Evolutionary conservation across 768 basidiomycete genomes (phyloP).

Genomic region (Mycena belliarum): DNA sequence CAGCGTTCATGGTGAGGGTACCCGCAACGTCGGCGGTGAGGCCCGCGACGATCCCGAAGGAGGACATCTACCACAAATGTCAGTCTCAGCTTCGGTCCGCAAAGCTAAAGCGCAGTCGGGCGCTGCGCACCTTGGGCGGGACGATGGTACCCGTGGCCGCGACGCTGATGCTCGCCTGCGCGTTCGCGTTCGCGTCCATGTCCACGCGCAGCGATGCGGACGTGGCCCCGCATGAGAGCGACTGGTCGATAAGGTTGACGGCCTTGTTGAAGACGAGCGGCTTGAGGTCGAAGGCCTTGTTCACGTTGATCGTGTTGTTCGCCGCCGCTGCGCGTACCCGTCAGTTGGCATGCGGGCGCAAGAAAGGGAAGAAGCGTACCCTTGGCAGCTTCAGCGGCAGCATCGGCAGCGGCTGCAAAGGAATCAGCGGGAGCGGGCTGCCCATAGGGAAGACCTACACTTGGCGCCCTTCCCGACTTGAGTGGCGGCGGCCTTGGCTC

Average conservation of each 20-base stretch:
- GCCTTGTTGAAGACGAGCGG: constrained; percentile 18
- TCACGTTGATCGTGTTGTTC: constrained; percentile 12
- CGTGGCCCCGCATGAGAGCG: background rate
- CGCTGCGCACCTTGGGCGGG: constrained; percentile 26
- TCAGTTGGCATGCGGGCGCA: background rate
- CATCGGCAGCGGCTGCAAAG: background rate
- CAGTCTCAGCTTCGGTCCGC: no score
- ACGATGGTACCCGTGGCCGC: constrained; percentile 30
- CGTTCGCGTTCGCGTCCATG: constrained; percentile 15
- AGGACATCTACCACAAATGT: background rate
- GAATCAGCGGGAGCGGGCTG: no score
- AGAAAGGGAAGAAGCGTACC: no score
- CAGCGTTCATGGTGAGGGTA: constrained; percentile 37
- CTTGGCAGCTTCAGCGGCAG: background rate
- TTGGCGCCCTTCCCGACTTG: background rate
- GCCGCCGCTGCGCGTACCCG: background rate
- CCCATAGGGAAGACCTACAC: no score
- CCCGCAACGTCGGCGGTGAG: constrained; percentile 42
- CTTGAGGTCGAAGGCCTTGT: constrained; percentile 1
- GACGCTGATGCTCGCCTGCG: constrained; percentile 20
- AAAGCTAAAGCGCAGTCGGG: background rate
- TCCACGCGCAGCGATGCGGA: constrained; percentile 1
- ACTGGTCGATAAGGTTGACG: constrained; percentile 11
- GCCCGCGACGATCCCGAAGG: constrained; percentile 25
- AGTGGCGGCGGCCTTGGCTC: background rate